A percentile compares a stretch with the other conserved stretches of the same genome.
Conservation (phyloP, 805 yeast species). For the Diddensiella caesifluorescens region DNA sequence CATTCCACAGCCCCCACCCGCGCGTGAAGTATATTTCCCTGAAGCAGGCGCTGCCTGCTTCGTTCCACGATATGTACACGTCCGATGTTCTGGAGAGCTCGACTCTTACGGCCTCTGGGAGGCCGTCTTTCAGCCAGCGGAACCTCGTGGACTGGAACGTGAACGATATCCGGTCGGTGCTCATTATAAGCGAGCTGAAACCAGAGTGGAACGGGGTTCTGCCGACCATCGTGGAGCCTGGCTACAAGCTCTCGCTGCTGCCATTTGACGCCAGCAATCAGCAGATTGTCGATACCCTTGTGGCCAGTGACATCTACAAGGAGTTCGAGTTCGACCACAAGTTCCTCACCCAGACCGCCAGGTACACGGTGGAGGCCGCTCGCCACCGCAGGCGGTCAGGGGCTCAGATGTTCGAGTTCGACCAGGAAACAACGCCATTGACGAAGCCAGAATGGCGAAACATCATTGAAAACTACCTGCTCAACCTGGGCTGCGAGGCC, state of each 20-base stretch:
- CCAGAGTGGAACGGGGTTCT: conserved; percentile 54
- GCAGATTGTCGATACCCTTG: conserved; percentile 45
- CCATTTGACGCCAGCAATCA: conserved; percentile 49
- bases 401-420: conserved; percentile 16
- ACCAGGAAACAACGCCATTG: conserved; percentile 22
- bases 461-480: conserved; percentile 57
- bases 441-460: conserved; percentile 65
- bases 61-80: conserved; percentile 51
- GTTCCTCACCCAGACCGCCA: conserved; percentile 56
- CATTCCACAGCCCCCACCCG: conserved; percentile 1
- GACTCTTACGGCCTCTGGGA: conserved; percentile 32
- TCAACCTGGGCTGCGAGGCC: conserved; percentile 27
- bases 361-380: conserved; percentile 55
- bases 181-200: conserved; percentile 45
- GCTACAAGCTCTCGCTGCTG: conserved; percentile 45
- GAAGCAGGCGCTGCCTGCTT: conserved; percentile 1
- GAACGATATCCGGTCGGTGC: conserved; percentile 61
- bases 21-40: conserved; percentile 1
- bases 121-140: conserved; percentile 60
- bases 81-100: conserved; percentile 47
- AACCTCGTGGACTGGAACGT: conserved; percentile 64
- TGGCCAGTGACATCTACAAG: conserved; percentile 55
- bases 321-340: conserved; percentile 54
- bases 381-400: conserved; percentile 14
- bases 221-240: conserved; percentile 35